Base-by-base conservation (phyloP, 345 rosid genomes). In the Sapria himalayana region DNA sequence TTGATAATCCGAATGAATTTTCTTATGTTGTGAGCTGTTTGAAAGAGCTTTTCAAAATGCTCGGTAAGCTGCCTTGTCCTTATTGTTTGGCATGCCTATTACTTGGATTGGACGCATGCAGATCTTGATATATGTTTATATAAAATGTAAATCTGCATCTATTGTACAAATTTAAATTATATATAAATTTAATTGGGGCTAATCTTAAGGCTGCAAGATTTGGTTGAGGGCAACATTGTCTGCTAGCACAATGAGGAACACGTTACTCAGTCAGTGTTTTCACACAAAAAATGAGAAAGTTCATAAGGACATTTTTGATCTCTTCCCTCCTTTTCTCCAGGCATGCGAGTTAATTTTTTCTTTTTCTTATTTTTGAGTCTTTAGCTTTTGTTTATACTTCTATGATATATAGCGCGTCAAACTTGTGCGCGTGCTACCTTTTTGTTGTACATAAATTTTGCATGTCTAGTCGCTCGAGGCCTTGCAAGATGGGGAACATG, bases 401-500 rank as follows among this genome's bases (percentile, higher is more conserved):
- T 61, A 37, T 27, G 39, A 41, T 37, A 51, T 6, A 22, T 31
- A 29, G 54, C 46, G 40, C 32, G 52, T 20, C 33, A 59, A 18
- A 56, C 48, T 21, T 57, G 15, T 41, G 22, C 31, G 37, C 36
- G 33, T 41, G 23, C 33, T 29, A 33, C 40, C 25, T 19, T 53
- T n/a, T n/a, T n/a, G n/a, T n/a, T n/a, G n/a, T n/a, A n/a, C n/a
- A n/a, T n/a, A n/a, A n/a, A n/a, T n/a, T n/a, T n/a, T n/a, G n/a
- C n/a, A n/a, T n/a, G 18, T 66, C 35, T 62, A 89, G 98, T 89
- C 94, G 29, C 91, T 89, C 45, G 94, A 82, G 66, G 85, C 94
- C 19, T 69, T 82, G 81, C 82, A 76, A 74, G 98, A 82, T 49
- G 98, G 93, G 46, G 94, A 89, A 55, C 93, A 78, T 69, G 94